Evolutionary conservation across 306 rosid species (phyloP).

Genomic region (Glycine latifolia): DNA sequence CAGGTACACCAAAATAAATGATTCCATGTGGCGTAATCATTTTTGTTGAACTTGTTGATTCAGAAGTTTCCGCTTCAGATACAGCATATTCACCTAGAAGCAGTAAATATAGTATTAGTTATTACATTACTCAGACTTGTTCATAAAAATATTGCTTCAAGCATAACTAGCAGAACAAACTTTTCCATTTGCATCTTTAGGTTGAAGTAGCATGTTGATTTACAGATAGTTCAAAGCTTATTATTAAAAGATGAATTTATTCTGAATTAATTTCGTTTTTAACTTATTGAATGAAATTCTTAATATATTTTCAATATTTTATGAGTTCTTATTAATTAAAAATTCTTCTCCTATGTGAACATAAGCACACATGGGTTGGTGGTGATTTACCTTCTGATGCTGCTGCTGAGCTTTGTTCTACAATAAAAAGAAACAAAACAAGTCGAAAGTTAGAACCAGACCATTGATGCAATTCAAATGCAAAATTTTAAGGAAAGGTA

Average conservation of each 20-base stretch:
- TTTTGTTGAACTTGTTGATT: conserved; percentile 7
- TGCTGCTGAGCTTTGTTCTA: background rate
- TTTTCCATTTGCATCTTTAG: too few species aligned
- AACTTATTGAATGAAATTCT: background rate
- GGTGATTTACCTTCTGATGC: background rate
- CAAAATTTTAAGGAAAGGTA: background rate
- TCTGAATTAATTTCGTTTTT: background rate
- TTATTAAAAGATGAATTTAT: background rate
- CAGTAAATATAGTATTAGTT: background rate
- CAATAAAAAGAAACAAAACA: conserved; percentile 9
- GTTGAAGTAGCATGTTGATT: too few species aligned
- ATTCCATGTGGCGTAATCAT: conserved; percentile 42
- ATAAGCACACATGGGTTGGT: background rate
- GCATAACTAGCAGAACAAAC: too few species aligned
- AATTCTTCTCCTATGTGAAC: background rate
- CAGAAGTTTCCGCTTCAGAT: background rate
- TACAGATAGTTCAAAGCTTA: background rate
- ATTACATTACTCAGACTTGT: too few species aligned
- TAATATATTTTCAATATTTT: background rate
- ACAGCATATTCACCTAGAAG: background rate
- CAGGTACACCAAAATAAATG: conserved; percentile 29
- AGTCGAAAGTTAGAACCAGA: conserved; percentile 20
- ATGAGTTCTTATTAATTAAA: background rate
- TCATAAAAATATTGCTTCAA: too few species aligned
- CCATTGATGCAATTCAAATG: conserved; percentile 7